phyloP scores from a whole-genome alignment of 805 yeast genomes.

The Starmera dryadoides region DNA sequence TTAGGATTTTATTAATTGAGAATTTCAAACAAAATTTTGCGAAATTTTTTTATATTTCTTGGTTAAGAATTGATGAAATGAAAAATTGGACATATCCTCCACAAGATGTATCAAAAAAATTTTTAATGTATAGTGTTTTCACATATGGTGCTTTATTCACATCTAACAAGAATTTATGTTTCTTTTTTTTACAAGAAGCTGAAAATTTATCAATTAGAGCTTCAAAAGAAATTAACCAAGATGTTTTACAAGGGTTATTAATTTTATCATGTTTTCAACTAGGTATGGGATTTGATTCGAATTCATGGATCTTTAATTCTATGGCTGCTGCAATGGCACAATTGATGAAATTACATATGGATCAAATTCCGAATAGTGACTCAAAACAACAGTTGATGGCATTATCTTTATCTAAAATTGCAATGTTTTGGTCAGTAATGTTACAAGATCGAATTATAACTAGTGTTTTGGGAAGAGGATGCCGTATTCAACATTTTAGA shows the following conservation, averaged over 20 bases:
- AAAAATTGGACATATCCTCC: slow-evolving; percentile 22
- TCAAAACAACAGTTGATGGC: background rate
- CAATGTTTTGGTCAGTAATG: slow-evolving; percentile 25
- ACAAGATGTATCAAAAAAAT: slow-evolving; percentile 19
- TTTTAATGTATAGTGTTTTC: slow-evolving; percentile 21
- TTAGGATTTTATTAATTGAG: slow-evolving; percentile 7
- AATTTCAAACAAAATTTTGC: slow-evolving; percentile 21
- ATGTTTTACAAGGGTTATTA: slow-evolving; percentile 20
- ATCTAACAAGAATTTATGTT: slow-evolving; percentile 6
- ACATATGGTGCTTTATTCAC: slow-evolving; percentile 22
- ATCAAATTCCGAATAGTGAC: slow-evolving; percentile 5
- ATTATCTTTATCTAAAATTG: slow-evolving; percentile 12
- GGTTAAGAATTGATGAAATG: slow-evolving; percentile 13
- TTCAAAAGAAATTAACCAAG: slow-evolving; percentile 15
- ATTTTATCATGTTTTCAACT: slow-evolving; percentile 24
- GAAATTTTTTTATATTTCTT: slow-evolving; percentile 19
- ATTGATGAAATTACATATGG: slow-evolving; percentile 19
- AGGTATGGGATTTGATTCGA: slow-evolving; percentile 26
- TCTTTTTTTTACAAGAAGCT: slow-evolving; percentile 16
- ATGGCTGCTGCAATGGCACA: slow-evolving; percentile 25
- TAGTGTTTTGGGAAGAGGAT: slow-evolving; percentile 26
- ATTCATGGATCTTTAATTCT: slow-evolving; percentile 26
- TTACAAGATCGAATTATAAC: slow-evolving; percentile 27
- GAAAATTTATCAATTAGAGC: slow-evolving; percentile 19
- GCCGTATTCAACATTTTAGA: slow-evolving; percentile 25